Percentiles rank a stretch among this genome's conserved stretches.
phyloP scores from a whole-genome alignment of 805 yeast species.

The Spathaspora boniae region DNA sequence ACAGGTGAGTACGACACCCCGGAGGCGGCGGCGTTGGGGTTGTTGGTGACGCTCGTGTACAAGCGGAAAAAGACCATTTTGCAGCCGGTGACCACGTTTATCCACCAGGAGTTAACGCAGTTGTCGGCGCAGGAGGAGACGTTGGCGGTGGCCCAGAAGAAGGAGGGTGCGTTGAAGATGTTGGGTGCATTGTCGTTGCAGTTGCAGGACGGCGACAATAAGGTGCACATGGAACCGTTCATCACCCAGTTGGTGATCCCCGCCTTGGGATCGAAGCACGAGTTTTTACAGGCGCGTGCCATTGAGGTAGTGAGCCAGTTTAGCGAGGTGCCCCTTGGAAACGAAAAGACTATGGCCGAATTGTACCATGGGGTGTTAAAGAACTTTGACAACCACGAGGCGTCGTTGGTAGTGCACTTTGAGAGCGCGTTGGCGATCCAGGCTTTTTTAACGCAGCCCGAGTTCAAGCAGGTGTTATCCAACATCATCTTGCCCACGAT shows the following conservation, averaged over 20 bases:
- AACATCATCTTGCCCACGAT: conserved; percentile 73
- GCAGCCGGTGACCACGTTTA: conserved; percentile 58
- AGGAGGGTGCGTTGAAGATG: conserved; percentile 77
- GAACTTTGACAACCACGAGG: conserved; percentile 22
- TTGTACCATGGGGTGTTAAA: conserved; percentile 34
- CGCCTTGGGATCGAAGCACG: conserved; percentile 55
- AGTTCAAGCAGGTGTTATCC: conserved; percentile 66
- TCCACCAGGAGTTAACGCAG: conserved; percentile 36
- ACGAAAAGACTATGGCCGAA: conserved; percentile 18
- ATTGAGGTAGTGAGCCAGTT: conserved; percentile 65
- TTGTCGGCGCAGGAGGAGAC: conserved; percentile 35
- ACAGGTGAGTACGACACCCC: conserved; percentile 62
- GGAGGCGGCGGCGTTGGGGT: conserved; percentile 73
- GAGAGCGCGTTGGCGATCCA: conserved; percentile 86
- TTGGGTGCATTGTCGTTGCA: conserved; percentile 69
- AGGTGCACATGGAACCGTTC: conserved; percentile 62
- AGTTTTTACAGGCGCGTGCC: conserved; percentile 74
- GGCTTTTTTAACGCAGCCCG: conserved; percentile 61
- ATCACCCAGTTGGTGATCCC: conserved; percentile 66
- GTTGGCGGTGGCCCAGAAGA: conserved; percentile 52
- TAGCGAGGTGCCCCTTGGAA: conserved; percentile 53
- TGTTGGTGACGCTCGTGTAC: conserved; percentile 67
- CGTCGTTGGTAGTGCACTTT: conserved; percentile 68
- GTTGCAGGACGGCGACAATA: conserved; percentile 52
- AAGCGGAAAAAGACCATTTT: conserved; percentile 62